A percentile compares a stretch with the other conserved stretches of the same genome.
phyloP scores from a whole-genome alignment of 768 basidiomycete species.

The Mycena rebaudengoi region DNA sequence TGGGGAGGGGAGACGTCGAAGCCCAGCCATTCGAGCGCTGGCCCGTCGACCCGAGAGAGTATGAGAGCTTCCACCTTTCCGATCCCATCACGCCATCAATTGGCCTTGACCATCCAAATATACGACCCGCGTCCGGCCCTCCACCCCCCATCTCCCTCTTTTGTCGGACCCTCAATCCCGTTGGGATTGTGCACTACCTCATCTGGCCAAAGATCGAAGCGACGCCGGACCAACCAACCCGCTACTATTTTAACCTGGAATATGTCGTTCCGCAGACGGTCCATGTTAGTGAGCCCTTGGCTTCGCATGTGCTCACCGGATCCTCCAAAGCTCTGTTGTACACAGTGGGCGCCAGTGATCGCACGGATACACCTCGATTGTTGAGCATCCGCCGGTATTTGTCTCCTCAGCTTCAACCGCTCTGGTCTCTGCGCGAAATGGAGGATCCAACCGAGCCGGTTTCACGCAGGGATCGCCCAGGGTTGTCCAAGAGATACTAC shows the following conservation, averaged over 20 bases:
- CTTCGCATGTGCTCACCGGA: constrained; percentile 50
- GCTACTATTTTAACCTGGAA: constrained; percentile 35
- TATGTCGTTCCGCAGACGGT: constrained; percentile 35
- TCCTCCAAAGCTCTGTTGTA: constrained; percentile 53
- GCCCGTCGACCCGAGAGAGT: constrained; percentile 32
- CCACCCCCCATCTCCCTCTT: constrained; percentile 52
- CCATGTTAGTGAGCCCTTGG: constrained; percentile 35
- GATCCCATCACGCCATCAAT: constrained; percentile 45
- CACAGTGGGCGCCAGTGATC: constrained; percentile 42
- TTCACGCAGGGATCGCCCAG: constrained; percentile 24
- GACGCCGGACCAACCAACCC: constrained; percentile 1
- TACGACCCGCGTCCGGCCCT: constrained; percentile 34
- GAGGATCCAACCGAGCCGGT: constrained; percentile 27
- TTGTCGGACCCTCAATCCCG: constrained; percentile 37
- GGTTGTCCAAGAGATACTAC: constrained; percentile 25
- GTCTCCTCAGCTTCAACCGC: constrained; percentile 24
- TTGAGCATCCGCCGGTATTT: constrained; percentile 28
- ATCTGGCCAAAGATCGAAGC: constrained; percentile 38
- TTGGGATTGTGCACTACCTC: constrained; percentile 43
- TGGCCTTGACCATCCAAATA: constrained; percentile 38
- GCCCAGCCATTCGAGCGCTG: constrained; percentile 30
- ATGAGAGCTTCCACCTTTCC: constrained; percentile 47
- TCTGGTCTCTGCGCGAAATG: constrained; percentile 15
- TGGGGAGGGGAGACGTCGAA: constrained; percentile 25
- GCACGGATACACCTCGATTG: constrained; percentile 38